phyloP scores from a whole-genome alignment of 2,329 filamentous ascomycete species.

The Sporothrix protearum region DNA sequence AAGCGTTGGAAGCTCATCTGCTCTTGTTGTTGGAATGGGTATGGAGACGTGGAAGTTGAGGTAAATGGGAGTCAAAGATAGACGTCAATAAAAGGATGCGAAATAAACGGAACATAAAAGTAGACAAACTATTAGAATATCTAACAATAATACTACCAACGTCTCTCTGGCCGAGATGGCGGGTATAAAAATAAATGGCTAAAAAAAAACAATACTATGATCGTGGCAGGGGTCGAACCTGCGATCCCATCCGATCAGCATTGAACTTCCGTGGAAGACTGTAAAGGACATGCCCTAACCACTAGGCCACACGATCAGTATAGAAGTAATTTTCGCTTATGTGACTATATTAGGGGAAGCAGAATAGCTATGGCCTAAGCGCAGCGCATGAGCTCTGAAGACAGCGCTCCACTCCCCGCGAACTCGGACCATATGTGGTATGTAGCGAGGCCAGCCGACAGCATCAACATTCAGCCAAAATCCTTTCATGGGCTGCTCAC shows the following conservation, averaged over 20 bases:
- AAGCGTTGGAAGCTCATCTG: neutral
- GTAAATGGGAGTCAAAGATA: neutral
- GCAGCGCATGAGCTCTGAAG: neutral
- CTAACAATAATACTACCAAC: too few relatives aligned
- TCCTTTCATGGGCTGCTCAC: neutral
- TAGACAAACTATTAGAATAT: neutral
- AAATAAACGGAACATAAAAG: conserved; percentile 9
- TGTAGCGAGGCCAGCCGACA: neutral
- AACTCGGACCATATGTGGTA: neutral
- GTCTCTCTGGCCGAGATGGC: neutral
- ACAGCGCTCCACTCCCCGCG: conserved; percentile 6
- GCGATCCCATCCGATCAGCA: conserved; percentile 31
- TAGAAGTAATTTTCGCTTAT: conserved; percentile 5
- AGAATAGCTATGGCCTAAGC: neutral
- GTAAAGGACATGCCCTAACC: conserved; percentile 34
- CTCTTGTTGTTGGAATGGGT: conserved; percentile 46
- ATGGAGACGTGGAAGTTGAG: conserved; percentile 43
- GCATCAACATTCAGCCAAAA: neutral
- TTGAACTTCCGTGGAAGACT: conserved; percentile 17
- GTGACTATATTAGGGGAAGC: conserved; percentile 2
- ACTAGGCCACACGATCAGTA: conserved; percentile 32
- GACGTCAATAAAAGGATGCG: too few relatives aligned
- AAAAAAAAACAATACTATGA: conserved; percentile 23
- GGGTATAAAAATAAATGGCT: conserved; percentile 6
- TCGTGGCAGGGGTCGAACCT: conserved; percentile 34